Base-by-base conservation (phyloP, 441 rosid species). In the Raphanus hybrid region DNA sequence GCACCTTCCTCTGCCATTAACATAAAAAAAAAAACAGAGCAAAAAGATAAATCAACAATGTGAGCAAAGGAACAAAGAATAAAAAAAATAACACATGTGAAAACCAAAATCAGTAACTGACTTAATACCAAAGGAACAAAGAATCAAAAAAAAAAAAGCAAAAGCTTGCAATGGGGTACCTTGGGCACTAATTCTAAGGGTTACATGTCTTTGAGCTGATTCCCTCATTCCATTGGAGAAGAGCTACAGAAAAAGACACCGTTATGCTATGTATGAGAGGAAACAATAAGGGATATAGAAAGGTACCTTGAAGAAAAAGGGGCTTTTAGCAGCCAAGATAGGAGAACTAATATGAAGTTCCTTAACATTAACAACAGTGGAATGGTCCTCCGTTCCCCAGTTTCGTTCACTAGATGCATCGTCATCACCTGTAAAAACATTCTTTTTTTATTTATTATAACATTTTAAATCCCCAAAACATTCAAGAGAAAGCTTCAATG, bases 291-390 rank as follows among this genome's bases (percentile, higher is more conserved):
- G 3, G 12, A 58, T 2, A 9, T 29, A 67, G 8, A 35, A 8
- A 32, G 16, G 3, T 50, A 88, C 98, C 90, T 93, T 93, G 64
- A 91, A 93, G 81, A 93, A 93, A 71, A 93, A 93, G 2, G 98
- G 98, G 80, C 97, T 91, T 81, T 88, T 93, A 15, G 98, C 98
- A n/a, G 98, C 98, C 76, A 93, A 85, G 75, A 93, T 93, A 14
- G 97, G 97, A 79, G 97, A 91, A 74, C 97, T 93, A 68, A 93
- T 93, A 78, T 91, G 97, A 34, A 93, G 78, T 48, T 29, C 34
- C 34, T 29, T 29, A 29, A 29, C 34, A 29, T 29, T 29, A 29
- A 29, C 34, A 29, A 29, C 34, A 29, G 4, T 29, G 34, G 92
- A 84, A 81, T 85, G 81, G 76, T 89, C 92, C 91, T 89, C 94